A percentile compares a stretch with the other conserved stretches of the same genome.
phyloP scores from a whole-genome alignment of 2,329 filamentous ascomycete genomes.

The Calonectria fujianensis region DNA sequence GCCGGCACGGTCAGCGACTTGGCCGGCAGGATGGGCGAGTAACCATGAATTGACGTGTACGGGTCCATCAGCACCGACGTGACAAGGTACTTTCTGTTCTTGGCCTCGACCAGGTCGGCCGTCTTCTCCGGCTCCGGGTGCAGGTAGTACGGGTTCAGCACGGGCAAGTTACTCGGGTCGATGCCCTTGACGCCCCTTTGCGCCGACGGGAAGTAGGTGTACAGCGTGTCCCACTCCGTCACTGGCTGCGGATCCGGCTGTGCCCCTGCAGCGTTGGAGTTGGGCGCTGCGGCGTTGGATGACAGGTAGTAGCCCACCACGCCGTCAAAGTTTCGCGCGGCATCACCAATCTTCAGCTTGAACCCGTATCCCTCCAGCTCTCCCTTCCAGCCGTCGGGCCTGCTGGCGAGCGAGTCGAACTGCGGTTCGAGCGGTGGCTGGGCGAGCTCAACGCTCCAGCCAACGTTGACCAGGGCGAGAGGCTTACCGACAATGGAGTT shows the following conservation, averaged over 20 bases:
- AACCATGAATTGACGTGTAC: constrained; percentile 20
- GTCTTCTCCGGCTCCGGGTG: constrained; percentile 14
- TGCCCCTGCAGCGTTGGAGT: not conserved
- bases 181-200: not conserved
- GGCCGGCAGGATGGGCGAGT: not conserved
- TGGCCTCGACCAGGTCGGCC: not conserved
- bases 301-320: constrained; percentile 16
- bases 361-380: constrained; percentile 7
- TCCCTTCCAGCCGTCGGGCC: not conserved
- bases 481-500: constrained; percentile 17
- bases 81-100: constrained; percentile 7
- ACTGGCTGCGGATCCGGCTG: not conserved
- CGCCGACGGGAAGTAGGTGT: constrained; percentile 2
- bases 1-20: not conserved
- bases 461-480: constrained; percentile 22
- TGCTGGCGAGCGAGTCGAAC: not conserved
- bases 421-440: constrained; percentile 1
- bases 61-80: constrained; percentile 13
- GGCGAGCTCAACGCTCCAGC: constrained; percentile 12
- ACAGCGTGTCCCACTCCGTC: constrained; percentile 11
- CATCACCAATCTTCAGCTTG: constrained; percentile 13
- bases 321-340: constrained; percentile 3
- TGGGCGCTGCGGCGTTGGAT: not conserved
- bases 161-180: not conserved
- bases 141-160: constrained; percentile 8